Evolutionary conservation across 371 early-diverging fungal genomes (phyloP).

Genomic region (Dentiscutata heterogama): DNA sequence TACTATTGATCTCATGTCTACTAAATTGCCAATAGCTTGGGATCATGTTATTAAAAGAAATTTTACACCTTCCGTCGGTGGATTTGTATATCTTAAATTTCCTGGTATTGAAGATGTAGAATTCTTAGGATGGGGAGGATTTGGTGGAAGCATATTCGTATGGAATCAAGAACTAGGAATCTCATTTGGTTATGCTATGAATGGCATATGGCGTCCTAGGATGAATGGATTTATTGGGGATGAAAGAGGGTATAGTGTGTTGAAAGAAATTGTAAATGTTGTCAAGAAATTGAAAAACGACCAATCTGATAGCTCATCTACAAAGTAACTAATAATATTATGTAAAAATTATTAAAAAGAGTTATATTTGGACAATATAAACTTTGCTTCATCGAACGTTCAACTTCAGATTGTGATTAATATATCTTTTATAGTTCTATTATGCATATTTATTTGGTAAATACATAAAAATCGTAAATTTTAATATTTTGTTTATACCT

Average conservation of each 20-base stretch:
- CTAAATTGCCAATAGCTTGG: conserved; percentile 8
- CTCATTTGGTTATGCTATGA: conserved; percentile 66
- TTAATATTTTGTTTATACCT: no score
- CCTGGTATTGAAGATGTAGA: conserved; percentile 54
- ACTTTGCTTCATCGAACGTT: no score
- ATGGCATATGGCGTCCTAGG: conserved; percentile 51
- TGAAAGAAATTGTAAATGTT: conserved; percentile 37
- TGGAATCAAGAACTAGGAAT: conserved; percentile 67
- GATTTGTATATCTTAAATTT: conserved; percentile 51
- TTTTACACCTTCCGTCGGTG: conserved; percentile 50
- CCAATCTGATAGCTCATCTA: no score
- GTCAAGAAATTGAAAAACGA: conserved; percentile 16
- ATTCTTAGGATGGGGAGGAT: conserved; percentile 67
- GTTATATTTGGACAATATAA: no score
- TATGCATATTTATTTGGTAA: no score
- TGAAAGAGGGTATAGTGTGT: conserved; percentile 21
- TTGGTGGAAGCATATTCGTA: conserved; percentile 65
- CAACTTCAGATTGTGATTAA: no score
- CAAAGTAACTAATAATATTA: no score
- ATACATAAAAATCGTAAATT: no score
- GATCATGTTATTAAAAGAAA: conserved; percentile 43
- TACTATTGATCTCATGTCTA: conserved; percentile 51
- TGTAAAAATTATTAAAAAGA: no score
- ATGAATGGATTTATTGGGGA: conserved; percentile 15
- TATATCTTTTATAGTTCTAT: no score